These are phyloP conservation scores for Pontederia paniculata DNA, from an alignment of 176 grass and related monocot species.

Conservation along the genomic window DNA sequence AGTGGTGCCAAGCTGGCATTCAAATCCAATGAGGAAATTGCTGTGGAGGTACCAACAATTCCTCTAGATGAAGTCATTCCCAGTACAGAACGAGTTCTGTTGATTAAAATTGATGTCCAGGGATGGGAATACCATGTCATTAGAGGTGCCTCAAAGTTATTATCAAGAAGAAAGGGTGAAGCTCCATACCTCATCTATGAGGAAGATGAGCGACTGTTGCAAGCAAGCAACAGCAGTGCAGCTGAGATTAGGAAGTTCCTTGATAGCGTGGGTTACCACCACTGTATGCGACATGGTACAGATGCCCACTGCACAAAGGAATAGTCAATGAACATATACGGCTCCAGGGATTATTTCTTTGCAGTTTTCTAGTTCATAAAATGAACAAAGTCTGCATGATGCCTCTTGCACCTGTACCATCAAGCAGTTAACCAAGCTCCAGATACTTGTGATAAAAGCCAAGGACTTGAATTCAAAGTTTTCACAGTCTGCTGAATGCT, in stretches of 20 bases:
- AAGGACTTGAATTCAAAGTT: too few relatives aligned
- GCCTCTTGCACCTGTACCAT: too few relatives aligned
- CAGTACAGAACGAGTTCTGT: conserved; percentile 38
- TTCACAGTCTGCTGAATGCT: too few relatives aligned
- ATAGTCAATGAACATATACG: conserved; percentile 20
- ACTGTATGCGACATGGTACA: conserved; percentile 36
- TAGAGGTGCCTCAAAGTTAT: conserved; percentile 51
- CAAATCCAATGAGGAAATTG: conserved; percentile 62
- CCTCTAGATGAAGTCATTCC: conserved; percentile 77
- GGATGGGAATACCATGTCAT: conserved; percentile 86
- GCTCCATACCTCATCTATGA: conserved; percentile 90
- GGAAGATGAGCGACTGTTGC: conserved; percentile 73
- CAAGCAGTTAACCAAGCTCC: too few relatives aligned
- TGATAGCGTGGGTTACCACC: conserved; percentile 60
- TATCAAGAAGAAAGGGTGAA: conserved; percentile 57
- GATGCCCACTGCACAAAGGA: conserved; percentile 83
- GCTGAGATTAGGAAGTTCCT: conserved; percentile 72
- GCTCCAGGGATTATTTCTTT: too few relatives aligned
- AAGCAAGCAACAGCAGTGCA: conserved; percentile 73
- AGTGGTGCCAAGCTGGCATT: conserved; percentile 89
- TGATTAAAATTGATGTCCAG: conserved; percentile 94
- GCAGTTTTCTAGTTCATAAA: too few relatives aligned
- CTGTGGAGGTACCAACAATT: conserved; percentile 57
- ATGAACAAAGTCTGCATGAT: too few relatives aligned
- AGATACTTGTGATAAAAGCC: too few relatives aligned